Evolutionary conservation across 2,329 filamentous ascomycete genomes (phyloP).

Genomic region (Penicillium sp.): DNA sequence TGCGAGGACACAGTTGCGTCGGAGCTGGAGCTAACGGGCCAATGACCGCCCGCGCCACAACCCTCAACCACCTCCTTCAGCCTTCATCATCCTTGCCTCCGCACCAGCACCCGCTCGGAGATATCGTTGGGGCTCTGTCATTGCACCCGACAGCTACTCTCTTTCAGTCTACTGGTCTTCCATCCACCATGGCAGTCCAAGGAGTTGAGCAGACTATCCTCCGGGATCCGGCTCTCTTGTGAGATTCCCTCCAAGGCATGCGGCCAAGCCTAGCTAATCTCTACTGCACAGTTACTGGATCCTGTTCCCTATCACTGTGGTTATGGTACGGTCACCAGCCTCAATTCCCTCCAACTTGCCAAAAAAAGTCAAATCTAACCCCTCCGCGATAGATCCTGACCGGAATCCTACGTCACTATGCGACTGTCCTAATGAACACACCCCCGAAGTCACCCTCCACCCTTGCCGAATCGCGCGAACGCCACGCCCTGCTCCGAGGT

Average conservation of each 20-base stretch:
- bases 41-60: conserved; percentile 18
- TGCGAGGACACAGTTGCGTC: conserved; percentile 33
- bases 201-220: conserved; percentile 91
- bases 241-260: conserved; percentile 38
- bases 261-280: conserved; percentile 14
- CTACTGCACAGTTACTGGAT: conserved; percentile 82
- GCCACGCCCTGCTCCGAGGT: conserved; percentile 78
- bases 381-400: conserved; percentile 67
- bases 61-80: conserved; percentile 14
- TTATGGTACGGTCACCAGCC: conserved; percentile 65
- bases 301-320: conserved; percentile 90
- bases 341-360: background rate
- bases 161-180: conserved; percentile 1
- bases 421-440: conserved; percentile 81
- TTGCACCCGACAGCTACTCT: background rate
- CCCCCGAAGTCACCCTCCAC: conserved; percentile 74
- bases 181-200: conserved; percentile 68
- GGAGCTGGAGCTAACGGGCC: conserved; percentile 26
- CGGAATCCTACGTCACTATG: conserved; percentile 93
- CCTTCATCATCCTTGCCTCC: conserved; percentile 11
- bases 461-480: conserved; percentile 67
- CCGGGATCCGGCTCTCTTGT: conserved; percentile 98
- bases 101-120: conserved; percentile 10
- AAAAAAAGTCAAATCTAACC: background rate
- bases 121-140: background rate